Conservation (phyloP, 2,329 filamentous ascomycete species). For the Neopestalotiopsis rosae region DNA sequence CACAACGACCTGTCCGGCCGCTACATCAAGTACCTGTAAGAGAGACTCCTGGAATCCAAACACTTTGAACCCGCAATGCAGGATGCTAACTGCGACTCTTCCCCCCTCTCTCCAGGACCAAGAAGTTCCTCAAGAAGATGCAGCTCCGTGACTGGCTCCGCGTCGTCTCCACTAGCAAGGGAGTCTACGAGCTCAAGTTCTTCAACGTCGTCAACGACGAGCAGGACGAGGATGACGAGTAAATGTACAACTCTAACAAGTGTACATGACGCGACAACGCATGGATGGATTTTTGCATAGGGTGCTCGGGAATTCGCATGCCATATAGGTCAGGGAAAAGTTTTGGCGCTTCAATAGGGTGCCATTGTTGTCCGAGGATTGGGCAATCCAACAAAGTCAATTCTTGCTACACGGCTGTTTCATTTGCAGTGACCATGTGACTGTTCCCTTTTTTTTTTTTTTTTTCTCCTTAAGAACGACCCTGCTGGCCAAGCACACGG, state of each 20-base stretch:
- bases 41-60: not conserved
- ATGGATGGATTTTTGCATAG: not conserved
- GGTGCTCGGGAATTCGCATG: conserved; percentile 17
- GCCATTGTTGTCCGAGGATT: conserved; percentile 5
- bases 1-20: conserved; percentile 98
- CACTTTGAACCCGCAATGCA: not conserved
- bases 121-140: conserved; percentile 99
- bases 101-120: conserved; percentile 68
- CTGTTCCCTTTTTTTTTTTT: not conserved
- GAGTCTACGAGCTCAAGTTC: conserved; percentile 99
- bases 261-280: conserved; percentile 14
- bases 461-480: no score
- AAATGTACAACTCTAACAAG: conserved; percentile 52
- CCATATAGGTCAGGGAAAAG: conserved; percentile 21
- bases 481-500: no score
- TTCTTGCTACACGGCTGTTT: not conserved
- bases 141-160: conserved; percentile 99
- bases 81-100: not conserved
- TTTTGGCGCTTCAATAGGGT: conserved; percentile 18
- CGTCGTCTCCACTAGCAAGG: conserved; percentile 96
- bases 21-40: conserved; percentile 99
- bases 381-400: not conserved
- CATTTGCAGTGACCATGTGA: not conserved
- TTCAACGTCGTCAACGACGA: conserved; percentile 99
- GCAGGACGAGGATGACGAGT: conserved; percentile 98